These are phyloP conservation scores for Lactuca saligna DNA, from an alignment of 129 eudicot species.

Conservation along the genomic window DNA sequence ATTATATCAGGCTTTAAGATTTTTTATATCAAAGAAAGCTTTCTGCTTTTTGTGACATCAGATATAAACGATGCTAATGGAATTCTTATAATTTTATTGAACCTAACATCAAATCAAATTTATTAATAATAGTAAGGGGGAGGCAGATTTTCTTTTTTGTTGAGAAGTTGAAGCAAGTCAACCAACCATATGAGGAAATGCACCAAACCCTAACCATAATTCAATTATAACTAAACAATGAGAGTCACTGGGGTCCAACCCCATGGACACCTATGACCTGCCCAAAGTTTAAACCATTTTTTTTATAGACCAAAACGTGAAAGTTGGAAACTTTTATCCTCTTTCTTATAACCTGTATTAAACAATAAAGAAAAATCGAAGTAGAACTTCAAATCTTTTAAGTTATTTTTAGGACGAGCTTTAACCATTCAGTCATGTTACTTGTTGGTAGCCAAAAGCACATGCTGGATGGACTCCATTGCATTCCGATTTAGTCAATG, in stretches of 20 bases:
- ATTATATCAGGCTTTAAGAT: no score
- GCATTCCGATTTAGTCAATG: no score
- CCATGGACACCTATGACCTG: neutral
- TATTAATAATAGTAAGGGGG: constrained; percentile 4
- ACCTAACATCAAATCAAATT: constrained; percentile 4
- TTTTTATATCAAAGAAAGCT: no score
- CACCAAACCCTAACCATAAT: constrained; percentile 33
- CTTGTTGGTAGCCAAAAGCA: neutral
- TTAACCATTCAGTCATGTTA: neutral
- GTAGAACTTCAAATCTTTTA: no score
- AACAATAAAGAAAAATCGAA: no score
- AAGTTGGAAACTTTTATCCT: neutral
- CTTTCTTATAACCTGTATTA: neutral
- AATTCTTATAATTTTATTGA: constrained; percentile 6
- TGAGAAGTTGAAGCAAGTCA: constrained; percentile 24
- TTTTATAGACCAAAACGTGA: neutral
- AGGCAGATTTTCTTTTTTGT: constrained; percentile 22
- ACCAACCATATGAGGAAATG: constrained; percentile 33
- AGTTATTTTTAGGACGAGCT: no score
- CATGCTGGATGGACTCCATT: neutral
- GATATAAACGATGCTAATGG: neutral
- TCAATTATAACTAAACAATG: constrained; percentile 8
- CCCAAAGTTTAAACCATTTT: constrained; percentile 1
- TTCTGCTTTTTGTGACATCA: no score
- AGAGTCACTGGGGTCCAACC: constrained; percentile 9